Evolutionary conservation across 2,329 filamentous ascomycete species (phyloP).

Genomic region (Ophiocordyceps polyrhachis-furcata): DNA sequence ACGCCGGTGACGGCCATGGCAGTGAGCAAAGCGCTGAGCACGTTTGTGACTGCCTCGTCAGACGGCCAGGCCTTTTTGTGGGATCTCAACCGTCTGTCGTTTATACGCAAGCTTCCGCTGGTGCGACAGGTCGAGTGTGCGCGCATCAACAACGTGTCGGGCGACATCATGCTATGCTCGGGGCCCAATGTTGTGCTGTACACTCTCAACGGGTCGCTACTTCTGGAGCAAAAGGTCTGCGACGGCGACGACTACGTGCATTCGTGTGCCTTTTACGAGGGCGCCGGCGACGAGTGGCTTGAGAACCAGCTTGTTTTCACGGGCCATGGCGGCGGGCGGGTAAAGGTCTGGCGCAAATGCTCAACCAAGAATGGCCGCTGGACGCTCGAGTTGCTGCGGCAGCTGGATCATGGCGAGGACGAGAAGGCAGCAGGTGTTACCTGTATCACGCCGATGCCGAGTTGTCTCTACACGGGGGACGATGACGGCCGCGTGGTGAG

Average conservation of each 20-base stretch:
- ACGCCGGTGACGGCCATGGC: constrained; percentile 66
- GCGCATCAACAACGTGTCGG: constrained; percentile 74
- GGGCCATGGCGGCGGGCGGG: constrained; percentile 65
- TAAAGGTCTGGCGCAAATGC: constrained; percentile 55
- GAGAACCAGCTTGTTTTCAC: constrained; percentile 77
- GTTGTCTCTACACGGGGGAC: constrained; percentile 80
- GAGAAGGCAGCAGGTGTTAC: constrained; percentile 56
- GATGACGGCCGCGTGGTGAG: constrained; percentile 74
- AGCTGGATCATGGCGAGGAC: constrained; percentile 53
- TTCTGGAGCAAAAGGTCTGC: constrained; percentile 71
- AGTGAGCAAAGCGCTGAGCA: constrained; percentile 73
- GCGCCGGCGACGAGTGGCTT: constrained; percentile 76
- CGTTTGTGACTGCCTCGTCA: constrained; percentile 63
- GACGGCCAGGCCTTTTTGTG: constrained; percentile 77
- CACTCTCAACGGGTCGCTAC: constrained; percentile 68
- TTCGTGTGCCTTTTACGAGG: constrained; percentile 84
- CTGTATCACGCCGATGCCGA: constrained; percentile 67
- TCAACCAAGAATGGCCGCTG: constrained; percentile 39
- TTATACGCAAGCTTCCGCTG: constrained; percentile 54
- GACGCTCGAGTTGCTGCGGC: constrained; percentile 59
- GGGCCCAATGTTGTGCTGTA: constrained; percentile 60
- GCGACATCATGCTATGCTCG: constrained; percentile 73
- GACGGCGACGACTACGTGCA: constrained; percentile 57
- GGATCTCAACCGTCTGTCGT: constrained; percentile 83
- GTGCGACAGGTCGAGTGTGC: constrained; percentile 50